Percentiles rank a stretch among this genome's conserved stretches.
These are phyloP conservation scores for Venturia carpophila DNA, from an alignment of 2,329 filamentous ascomycete species.

Conservation along the genomic window DNA sequence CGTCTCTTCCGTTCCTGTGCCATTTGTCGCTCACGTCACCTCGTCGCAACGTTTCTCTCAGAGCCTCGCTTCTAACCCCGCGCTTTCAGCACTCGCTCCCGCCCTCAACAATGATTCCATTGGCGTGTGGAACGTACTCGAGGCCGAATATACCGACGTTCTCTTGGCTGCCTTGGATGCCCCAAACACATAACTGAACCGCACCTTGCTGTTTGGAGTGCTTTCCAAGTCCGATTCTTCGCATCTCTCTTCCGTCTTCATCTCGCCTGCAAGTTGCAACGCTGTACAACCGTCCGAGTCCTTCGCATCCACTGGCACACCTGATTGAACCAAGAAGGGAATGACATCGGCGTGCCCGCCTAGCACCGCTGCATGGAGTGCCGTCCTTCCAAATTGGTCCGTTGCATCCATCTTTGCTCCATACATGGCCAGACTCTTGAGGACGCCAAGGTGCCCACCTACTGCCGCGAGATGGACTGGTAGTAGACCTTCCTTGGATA, in stretches of 20 bases:
- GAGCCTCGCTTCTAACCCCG: background rate
- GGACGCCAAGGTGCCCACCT: conserved; percentile 10
- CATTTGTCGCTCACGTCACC: background rate
- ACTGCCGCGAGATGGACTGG: conserved; percentile 13
- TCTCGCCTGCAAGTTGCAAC: background rate
- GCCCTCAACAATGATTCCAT: background rate
- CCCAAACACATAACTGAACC: conserved; percentile 14
- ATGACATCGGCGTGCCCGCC: background rate
- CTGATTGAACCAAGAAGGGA: conserved; percentile 4
- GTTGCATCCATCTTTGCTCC: conserved; percentile 13
- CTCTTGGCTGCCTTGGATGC: background rate
- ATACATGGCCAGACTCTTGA: conserved; percentile 10
- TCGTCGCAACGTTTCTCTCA: background rate
- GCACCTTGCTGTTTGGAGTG: background rate
- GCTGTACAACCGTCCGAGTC: conserved; percentile 6
- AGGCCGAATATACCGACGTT: background rate
- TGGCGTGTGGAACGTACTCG: background rate
- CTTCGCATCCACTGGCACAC: conserved; percentile 7
- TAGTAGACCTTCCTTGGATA: background rate
- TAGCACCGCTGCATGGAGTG: conserved; percentile 8
- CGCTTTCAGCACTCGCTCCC: background rate
- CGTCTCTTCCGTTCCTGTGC: too few species aligned
- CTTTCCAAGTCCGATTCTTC: background rate
- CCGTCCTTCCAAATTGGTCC: conserved; percentile 3
- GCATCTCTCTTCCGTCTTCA: background rate